A percentile compares a stretch with the other conserved stretches of the same genome.
phyloP scores from a whole-genome alignment of 2,329 filamentous ascomycete species.

The Oidium heveae region DNA sequence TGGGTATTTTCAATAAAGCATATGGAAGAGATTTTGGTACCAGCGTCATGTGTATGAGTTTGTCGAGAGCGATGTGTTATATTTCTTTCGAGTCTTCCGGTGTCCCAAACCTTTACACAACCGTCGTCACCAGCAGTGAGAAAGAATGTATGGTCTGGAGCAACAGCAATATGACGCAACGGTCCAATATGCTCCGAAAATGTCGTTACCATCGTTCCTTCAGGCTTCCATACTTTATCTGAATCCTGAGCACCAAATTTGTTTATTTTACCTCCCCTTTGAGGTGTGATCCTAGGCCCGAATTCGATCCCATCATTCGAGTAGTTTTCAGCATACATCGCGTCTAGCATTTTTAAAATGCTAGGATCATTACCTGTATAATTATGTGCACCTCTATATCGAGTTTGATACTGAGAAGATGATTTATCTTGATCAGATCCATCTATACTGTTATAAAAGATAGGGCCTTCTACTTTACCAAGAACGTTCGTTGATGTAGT shows the following conservation, averaged over 20 bases:
- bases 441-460: slow-evolving; percentile 10
- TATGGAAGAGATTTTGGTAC: slow-evolving; percentile 50
- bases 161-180: slow-evolving; percentile 56
- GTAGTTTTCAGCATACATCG: slow-evolving; percentile 55
- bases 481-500: slow-evolving; percentile 38
- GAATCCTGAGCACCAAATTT: slow-evolving; percentile 9
- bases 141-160: slow-evolving; percentile 86
- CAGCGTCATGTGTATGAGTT: slow-evolving; percentile 50
- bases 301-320: slow-evolving; percentile 42
- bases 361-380: slow-evolving; percentile 59
- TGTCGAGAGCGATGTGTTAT: slow-evolving; percentile 69
- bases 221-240: slow-evolving; percentile 53
- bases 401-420: slow-evolving; percentile 17
- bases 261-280: slow-evolving; percentile 24
- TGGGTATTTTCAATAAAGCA: slow-evolving; percentile 89
- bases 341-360: slow-evolving; percentile 49
- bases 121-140: slow-evolving; percentile 84
- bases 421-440: slow-evolving; percentile 14
- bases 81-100: slow-evolving; percentile 69
- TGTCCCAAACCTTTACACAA: slow-evolving; percentile 80
- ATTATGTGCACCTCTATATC: slow-evolving; percentile 44
- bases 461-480: slow-evolving; percentile 32
- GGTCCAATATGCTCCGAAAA: slow-evolving; percentile 70
- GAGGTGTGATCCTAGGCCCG: slow-evolving; percentile 55
- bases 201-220: slow-evolving; percentile 61